Base-by-base conservation (phyloP, 2,329 filamentous ascomycete species). In the Sclerotinia minor region DNA sequence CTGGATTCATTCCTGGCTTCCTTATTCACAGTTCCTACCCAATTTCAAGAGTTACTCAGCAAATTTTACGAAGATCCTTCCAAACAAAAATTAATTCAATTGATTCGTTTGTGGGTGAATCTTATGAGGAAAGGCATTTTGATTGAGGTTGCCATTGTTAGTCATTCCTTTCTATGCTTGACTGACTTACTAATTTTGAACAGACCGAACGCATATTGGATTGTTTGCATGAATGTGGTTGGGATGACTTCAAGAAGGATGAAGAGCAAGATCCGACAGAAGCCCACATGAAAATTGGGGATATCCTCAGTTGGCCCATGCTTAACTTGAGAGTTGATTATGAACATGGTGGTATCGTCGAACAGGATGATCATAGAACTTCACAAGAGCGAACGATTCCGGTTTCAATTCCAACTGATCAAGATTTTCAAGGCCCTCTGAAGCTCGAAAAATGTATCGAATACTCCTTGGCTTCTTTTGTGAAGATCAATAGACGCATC, bases 261-360 rank as follows among this genome's bases (percentile, higher is more conserved):
- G 85, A 89, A 73, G 95, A 98, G 76, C 95, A 99, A 79, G 95
- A 99, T 78, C 92, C 92, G 0, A 97, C 95, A 0, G 95, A 99
- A 79, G 94, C 94, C 0, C 98, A 98, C 77, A 92, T 89, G 0
- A 97, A 97, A 77, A 93, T 99, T 71, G 97, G 94, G 0, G 94
- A 93, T 72, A 92, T 90, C 29, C 84, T 99, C 26, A 89, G 96
- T 73, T 80, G 98, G 21, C 95, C 95, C 8, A 83, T 98, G 2
- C 84, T 98, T 35, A 94, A 94, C 0, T 80, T 98, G 49, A 96
- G 97, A 77, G 94, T 97, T 82, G 94, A 98, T 76, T 88, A 98
- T 19, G 97, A 94, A 73, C 95, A 97, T 75, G 91, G 92, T 32
- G 95, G 94, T 19, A 92, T 92, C 75, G 90, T 90, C 70, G 89